phyloP scores from a whole-genome alignment of 495 filamentous ascomycete genomes.

The Margaritispora aquatica region DNA sequence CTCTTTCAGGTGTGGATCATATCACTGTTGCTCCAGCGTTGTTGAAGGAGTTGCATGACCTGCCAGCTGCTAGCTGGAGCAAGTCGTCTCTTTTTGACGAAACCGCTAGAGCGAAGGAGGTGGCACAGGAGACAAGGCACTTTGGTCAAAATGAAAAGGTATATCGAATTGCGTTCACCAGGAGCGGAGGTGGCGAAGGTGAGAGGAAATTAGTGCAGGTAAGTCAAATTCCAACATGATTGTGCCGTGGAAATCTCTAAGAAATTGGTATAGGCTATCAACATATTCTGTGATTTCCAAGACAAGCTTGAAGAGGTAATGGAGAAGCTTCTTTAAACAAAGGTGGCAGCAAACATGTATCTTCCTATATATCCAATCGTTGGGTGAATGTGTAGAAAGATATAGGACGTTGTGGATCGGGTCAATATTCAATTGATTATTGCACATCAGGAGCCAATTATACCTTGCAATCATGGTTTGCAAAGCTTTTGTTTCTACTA shows the following conservation, averaged over 20 bases:
- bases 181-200: conserved; percentile 39
- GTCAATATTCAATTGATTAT: too few species aligned
- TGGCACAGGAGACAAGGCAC: background rate
- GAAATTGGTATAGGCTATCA: conserved; percentile 40
- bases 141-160: conserved; percentile 9
- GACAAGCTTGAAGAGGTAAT: conserved; percentile 43
- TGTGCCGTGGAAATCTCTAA: too few species aligned
- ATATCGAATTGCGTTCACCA: conserved; percentile 45
- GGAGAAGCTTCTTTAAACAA: conserved; percentile 9
- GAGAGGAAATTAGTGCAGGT: conserved; percentile 45
- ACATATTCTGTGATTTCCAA: conserved; percentile 57
- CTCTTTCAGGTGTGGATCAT: conserved; percentile 49
- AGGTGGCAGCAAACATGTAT: too few species aligned
- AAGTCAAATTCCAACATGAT: background rate
- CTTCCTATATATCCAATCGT: too few species aligned
- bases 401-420: too few species aligned
- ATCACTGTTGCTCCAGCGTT: conserved; percentile 51
- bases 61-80: conserved; percentile 22
- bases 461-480: too few species aligned
- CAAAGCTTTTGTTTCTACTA: too few species aligned
- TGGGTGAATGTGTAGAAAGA: too few species aligned
- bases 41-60: conserved; percentile 37
- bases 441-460: too few species aligned
- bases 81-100: conserved; percentile 17
- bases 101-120: conserved; percentile 18